Evolutionary conservation across 495 filamentous ascomycete species (phyloP).

Genomic region (Alectoria sarmentosa): DNA sequence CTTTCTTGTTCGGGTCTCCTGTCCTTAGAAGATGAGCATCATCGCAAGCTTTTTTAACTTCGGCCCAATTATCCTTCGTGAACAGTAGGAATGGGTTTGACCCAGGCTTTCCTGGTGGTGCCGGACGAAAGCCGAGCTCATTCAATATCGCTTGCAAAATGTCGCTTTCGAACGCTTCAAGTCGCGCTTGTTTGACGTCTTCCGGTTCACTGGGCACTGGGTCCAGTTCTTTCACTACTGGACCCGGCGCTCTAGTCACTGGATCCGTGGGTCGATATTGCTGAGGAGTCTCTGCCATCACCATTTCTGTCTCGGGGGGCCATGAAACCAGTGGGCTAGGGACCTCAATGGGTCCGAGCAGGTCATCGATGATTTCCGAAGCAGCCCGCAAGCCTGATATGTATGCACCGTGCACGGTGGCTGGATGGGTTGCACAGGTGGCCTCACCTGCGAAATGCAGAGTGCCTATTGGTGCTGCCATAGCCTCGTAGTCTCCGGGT

Average conservation of each 20-base stretch:
- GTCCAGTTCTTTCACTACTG: constrained; percentile 31
- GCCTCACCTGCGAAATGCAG: constrained; percentile 96
- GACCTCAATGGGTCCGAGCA: constrained; percentile 74
- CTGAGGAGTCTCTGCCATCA: constrained; percentile 21
- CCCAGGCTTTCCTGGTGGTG: constrained; percentile 47
- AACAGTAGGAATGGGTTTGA: constrained; percentile 50
- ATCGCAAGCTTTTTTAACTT: constrained; percentile 65
- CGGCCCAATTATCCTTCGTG: constrained; percentile 73
- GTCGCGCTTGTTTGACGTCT: constrained; percentile 44
- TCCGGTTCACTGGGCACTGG: constrained; percentile 12
- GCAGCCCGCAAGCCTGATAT: constrained; percentile 87
- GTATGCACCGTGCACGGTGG: constrained; percentile 95
- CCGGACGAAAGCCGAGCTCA: constrained; percentile 65
- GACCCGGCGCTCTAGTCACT: constrained; percentile 25
- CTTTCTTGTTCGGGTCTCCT: constrained; percentile 59
- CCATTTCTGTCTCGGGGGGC: constrained; percentile 27
- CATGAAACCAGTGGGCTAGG: constrained; percentile 66
- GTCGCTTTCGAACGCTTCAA: constrained; percentile 65
- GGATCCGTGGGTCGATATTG: not conserved
- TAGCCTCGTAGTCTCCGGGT: constrained; percentile 84
- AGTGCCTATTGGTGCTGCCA: constrained; percentile 80
- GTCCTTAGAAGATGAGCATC: constrained; percentile 55
- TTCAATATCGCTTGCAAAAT: constrained; percentile 60
- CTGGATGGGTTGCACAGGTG: constrained; percentile 89
- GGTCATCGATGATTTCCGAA: constrained; percentile 67